phyloP scores from a whole-genome alignment of 2,329 filamentous ascomycete genomes.

The Aspergillus alliaceus region DNA sequence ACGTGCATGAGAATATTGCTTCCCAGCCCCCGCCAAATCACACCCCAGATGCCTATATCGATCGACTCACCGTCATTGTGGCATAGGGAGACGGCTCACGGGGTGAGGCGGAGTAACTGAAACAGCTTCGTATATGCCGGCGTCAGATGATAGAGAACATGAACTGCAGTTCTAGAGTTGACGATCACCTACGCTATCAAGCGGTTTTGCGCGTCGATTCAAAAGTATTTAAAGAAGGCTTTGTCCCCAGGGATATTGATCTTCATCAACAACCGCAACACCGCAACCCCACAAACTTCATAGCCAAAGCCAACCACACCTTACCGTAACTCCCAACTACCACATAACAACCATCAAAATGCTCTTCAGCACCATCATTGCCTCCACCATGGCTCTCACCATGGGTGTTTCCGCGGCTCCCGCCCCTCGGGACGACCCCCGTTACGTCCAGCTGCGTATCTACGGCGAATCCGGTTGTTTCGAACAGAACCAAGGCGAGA shows the following conservation, averaged over 20 bases:
- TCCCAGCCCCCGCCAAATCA: neutral
- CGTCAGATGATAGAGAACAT: neutral
- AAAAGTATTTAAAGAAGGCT: neutral
- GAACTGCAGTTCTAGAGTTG: neutral
- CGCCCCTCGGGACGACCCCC: conserved; percentile 8
- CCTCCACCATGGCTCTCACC: conserved; percentile 5
- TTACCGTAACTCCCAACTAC: neutral
- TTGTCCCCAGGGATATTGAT: neutral
- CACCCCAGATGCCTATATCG: neutral
- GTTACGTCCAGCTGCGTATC: conserved; percentile 17
- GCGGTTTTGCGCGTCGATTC: neutral
- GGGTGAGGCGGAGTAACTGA: neutral
- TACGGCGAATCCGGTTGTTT: conserved; percentile 16
- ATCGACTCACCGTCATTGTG: neutral
- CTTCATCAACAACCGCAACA: neutral
- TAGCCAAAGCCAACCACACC: neutral
- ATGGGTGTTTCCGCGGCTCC: conserved; percentile 10
- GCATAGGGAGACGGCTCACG: neutral
- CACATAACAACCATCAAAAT: neutral
- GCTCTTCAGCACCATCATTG: conserved; percentile 4
- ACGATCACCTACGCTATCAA: neutral
- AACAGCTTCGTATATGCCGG: neutral
- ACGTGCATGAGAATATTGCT: neutral
- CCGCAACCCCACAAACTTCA: neutral
- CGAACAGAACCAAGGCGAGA: conserved; percentile 15